Evolutionary conservation across 495 filamentous ascomycete species (phyloP).

Genomic region (Extremus antarcticus): DNA sequence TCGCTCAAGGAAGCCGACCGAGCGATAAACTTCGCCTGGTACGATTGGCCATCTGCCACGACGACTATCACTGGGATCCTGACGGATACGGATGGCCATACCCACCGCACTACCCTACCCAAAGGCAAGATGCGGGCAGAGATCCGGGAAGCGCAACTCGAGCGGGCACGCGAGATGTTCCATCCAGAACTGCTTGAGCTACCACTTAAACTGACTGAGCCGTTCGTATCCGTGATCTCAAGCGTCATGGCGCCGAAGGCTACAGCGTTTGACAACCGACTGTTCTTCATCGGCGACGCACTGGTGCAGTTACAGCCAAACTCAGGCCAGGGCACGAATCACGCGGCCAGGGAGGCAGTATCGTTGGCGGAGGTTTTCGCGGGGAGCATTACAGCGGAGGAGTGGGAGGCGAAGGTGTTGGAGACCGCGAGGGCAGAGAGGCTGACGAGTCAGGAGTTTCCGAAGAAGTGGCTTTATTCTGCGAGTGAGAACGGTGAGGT

Average conservation of each 20-base stretch:
- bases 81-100: constrained; percentile 37
- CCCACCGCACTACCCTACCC: constrained; percentile 38
- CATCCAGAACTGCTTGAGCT: constrained; percentile 42
- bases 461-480: not conserved
- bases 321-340: constrained; percentile 28
- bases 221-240: constrained; percentile 44
- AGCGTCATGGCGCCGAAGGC: constrained; percentile 36
- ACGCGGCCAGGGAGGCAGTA: constrained; percentile 3
- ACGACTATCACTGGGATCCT: constrained; percentile 22
- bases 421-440: constrained; percentile 6
- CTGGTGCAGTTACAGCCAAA: constrained; percentile 44
- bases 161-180: constrained; percentile 31
- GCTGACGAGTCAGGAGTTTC: not conserved
- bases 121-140: constrained; percentile 33
- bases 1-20: constrained; percentile 37
- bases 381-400: constrained; percentile 27
- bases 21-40: constrained; percentile 46
- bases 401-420: constrained; percentile 35
- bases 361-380: not conserved
- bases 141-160: constrained; percentile 35
- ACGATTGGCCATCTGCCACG: constrained; percentile 16
- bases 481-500: too few species aligned
- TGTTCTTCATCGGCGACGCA: constrained; percentile 45
- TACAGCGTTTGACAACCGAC: constrained; percentile 36
- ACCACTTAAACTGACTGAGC: constrained; percentile 34